Evolutionary conservation across 2,329 filamentous ascomycete genomes (phyloP), one percentile per base, ranked within the genome.

Genomic region (Fusarium mundagurra): DNA sequence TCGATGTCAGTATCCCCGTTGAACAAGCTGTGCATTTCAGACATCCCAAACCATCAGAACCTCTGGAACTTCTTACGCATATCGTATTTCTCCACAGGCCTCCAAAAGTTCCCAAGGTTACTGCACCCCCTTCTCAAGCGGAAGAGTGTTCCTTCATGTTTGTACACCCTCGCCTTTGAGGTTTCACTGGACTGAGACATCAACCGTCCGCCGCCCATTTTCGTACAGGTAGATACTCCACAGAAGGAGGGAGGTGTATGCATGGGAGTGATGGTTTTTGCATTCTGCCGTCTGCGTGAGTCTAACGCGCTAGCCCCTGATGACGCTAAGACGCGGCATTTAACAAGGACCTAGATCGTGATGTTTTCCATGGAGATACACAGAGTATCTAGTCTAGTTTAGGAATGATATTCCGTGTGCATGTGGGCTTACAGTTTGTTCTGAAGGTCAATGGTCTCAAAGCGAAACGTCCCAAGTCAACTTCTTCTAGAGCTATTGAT

Each of bases 351-450:
- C 3, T 36, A 16, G 33, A 4, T 8, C 1, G 8, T 11, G 8
- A 17, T 3, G 4, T 12, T 50, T 0, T 9, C 1, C 20, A 48
- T n/a, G 4, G 5, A n/a, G 20, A n/a, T n/a, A 13, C 3, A 4
- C 13, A 5, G 14, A 17, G 7, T 4, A 8, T n/a, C 27, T 17
- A 10, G 4, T 20, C 12, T 6, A 20, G 14, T 2, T 8, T 8
- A 6, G 12, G 22, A 11, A 11, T 20, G 1, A 8, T 16, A 0
- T 14, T 7, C 8, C 12, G 8, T 0, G 4, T 17, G 4, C 7
- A 12, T 6, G 6, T 3, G 7, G 29, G 7, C 6, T 34, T 27
- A 3, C 10, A 9, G 12, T 36, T 27, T 53, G 33, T 22, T 6
- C 8, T 6, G 2, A 0, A 13, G 17, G 22, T 20, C 4, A 13